A percentile compares a stretch with the other conserved stretches of the same genome.
Conservation (phyloP, 2,329 filamentous ascomycete genomes). For the Aspergillus fijiensis region DNA sequence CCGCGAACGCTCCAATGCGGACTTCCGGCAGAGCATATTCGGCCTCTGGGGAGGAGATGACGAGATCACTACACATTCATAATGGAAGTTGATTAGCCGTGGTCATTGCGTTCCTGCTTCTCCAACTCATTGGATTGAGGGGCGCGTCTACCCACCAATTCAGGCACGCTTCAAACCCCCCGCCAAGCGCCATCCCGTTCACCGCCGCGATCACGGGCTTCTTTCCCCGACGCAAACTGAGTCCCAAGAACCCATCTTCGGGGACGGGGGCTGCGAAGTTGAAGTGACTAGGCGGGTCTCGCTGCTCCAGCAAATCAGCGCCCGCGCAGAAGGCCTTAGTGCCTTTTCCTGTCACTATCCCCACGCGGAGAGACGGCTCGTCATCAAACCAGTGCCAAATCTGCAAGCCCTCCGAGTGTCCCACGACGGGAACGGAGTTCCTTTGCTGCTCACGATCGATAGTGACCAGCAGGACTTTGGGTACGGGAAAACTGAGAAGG, state of each 20-base stretch:
- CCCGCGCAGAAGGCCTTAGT: slow-evolving; percentile 48
- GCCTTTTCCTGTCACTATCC: slow-evolving; percentile 44
- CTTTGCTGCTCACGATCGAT: slow-evolving; percentile 42
- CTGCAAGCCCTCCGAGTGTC: slow-evolving; percentile 41
- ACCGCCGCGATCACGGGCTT: slow-evolving; percentile 77
- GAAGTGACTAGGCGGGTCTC: slow-evolving; percentile 28
- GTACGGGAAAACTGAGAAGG: slow-evolving; percentile 37
- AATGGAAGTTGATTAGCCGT: not conserved
- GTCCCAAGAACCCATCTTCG: slow-evolving; percentile 53
- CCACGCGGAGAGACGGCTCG: slow-evolving; percentile 42
- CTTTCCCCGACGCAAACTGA: slow-evolving; percentile 58
- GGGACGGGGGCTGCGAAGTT: not conserved
- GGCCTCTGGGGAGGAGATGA: slow-evolving; percentile 60
- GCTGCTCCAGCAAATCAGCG: slow-evolving; percentile 46
- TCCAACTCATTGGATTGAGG: too few species aligned
- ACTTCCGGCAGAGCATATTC: slow-evolving; percentile 71
- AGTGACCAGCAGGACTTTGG: slow-evolving; percentile 46
- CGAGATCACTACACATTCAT: slow-evolving; percentile 61
- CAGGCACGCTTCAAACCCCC: slow-evolving; percentile 82
- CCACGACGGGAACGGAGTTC: slow-evolving; percentile 42
- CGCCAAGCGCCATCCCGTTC: slow-evolving; percentile 74
- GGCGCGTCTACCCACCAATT: slow-evolving; percentile 62
- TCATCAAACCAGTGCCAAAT: slow-evolving; percentile 45
- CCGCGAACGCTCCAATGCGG: slow-evolving; percentile 66
- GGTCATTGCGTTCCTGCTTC: too few species aligned